Percentiles rank a stretch among this genome's conserved stretches.
Conservation (phyloP, 345 rosid genomes). For the Salix caprea region DNA sequence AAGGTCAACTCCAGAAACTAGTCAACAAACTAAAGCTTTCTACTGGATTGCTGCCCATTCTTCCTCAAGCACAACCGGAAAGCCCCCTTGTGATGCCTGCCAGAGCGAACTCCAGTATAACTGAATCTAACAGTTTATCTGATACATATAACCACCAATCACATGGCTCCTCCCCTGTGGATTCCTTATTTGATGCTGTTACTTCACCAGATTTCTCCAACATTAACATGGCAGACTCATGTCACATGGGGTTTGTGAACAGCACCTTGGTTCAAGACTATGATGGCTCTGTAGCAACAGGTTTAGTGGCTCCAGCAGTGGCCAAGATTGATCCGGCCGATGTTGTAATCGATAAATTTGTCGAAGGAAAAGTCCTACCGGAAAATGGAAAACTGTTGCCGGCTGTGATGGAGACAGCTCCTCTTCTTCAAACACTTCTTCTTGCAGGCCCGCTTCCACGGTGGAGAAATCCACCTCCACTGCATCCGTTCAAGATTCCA, state of each 20-base stretch:
- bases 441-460: slow-evolving; percentile 89
- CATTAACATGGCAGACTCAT: slow-evolving; percentile 47
- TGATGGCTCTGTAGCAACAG: slow-evolving; percentile 9
- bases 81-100: slow-evolving; percentile 23
- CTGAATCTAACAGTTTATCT: slow-evolving; percentile 69
- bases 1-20: slow-evolving; percentile 52
- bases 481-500: slow-evolving; percentile 55
- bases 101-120: slow-evolving; percentile 70
- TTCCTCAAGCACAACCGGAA: slow-evolving; percentile 15
- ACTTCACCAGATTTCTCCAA: slow-evolving; percentile 67
- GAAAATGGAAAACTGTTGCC: slow-evolving; percentile 67
- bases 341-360: slow-evolving; percentile 44
- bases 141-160: slow-evolving; percentile 42
- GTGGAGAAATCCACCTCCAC: slow-evolving; percentile 96
- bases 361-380: slow-evolving; percentile 55
- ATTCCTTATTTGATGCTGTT: slow-evolving; percentile 67
- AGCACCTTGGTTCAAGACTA: slow-evolving; percentile 25
- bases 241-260: slow-evolving; percentile 18
- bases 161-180: slow-evolving; percentile 62
- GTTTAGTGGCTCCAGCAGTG: slow-evolving; percentile 13
- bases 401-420: slow-evolving; percentile 67
- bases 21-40: slow-evolving; percentile 38
- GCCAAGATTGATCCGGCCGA: slow-evolving; percentile 39
- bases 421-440: slow-evolving; percentile 69
- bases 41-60: slow-evolving; percentile 15